Evolutionary conservation across 176 grass and related monocot species (phyloP).

Genomic region (Eragrostis nindensis): DNA sequence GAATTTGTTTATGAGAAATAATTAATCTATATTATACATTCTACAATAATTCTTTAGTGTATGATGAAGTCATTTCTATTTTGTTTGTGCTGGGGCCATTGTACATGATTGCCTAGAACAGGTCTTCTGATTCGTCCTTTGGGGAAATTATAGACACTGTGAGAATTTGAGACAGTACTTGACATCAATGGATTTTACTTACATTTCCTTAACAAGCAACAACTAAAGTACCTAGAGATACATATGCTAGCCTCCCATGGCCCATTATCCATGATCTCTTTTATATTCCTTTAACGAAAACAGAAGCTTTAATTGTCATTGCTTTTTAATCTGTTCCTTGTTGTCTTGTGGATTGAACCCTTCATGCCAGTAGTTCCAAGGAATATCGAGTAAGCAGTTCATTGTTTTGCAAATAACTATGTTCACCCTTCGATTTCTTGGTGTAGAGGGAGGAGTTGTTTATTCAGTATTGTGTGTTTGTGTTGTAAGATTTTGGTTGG

Average conservation of each 20-base stretch:
- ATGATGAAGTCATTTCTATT: neutral
- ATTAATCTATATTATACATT: neutral
- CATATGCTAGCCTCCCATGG: neutral
- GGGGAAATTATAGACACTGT: neutral
- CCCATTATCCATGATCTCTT: neutral
- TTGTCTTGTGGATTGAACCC: slow-evolving; percentile 9
- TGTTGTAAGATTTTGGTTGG: neutral
- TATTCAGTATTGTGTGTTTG: neutral
- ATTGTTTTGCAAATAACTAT: neutral
- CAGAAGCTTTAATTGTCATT: neutral
- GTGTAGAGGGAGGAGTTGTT: neutral
- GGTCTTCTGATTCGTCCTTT: neutral
- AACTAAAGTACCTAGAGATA: neutral
- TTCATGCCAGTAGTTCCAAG: neutral
- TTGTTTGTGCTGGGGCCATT: neutral
- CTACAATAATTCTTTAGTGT: neutral
- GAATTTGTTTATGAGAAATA: neutral
- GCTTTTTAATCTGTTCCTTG: neutral
- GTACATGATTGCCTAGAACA: neutral
- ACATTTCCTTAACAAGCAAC: neutral
- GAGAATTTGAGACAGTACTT: neutral
- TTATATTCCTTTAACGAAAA: neutral
- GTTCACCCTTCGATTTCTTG: neutral
- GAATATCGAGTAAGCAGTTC: neutral
- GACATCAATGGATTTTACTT: neutral